Base-by-base conservation (phyloP, 768 basidiomycete genomes). In the Phaeotremella fagi region DNA sequence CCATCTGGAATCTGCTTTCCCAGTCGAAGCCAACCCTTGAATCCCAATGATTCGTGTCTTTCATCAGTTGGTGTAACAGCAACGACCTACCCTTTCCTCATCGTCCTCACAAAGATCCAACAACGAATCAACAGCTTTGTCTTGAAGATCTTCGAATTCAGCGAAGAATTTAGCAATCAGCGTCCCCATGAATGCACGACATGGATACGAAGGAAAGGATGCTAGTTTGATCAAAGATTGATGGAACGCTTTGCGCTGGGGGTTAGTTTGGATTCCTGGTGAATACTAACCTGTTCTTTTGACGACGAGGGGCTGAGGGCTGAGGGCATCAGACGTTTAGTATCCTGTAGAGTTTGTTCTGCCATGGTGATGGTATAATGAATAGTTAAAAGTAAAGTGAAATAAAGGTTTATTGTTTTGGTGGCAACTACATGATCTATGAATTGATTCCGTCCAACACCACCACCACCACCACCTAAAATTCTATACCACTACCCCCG, bases 21-120 rank as follows among this genome's bases (percentile, higher is more conserved):
- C 65, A 0, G 65, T 67, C 15, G 63, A 37, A n/a, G 59, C 68
- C 11, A 70, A 46, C 1, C 61, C 61, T 45, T 65, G 60, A 1
- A 70, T 70, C 1, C 68, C 68, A 20, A 63, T 48, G 24, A 65
- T 67, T 26, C 68, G 33, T 4, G 46, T 49, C 63, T 65, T 20
- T 15, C 11, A 44, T 48, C 41, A 55, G 48, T 48, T 25, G 33
- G 46, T 33, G 15, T 31, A 18, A 36, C 15, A n/a, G 18, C 26
- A 7, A 24, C 43, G 25, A n/a, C 42, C 43, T 29, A 70, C 68
- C 54, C 56, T 58, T 27, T 67, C 68, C 31, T 67, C 63, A n/a
- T 70, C 68, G 48, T 70, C 68, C 55, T 70, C 68, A 50, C 68
- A 70, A 11, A 70, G 48, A 58, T 70, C 68, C 36, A 67, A 47